Conservation (phyloP, 306 rosid species). For the Pterocarpus macrocarpus region DNA sequence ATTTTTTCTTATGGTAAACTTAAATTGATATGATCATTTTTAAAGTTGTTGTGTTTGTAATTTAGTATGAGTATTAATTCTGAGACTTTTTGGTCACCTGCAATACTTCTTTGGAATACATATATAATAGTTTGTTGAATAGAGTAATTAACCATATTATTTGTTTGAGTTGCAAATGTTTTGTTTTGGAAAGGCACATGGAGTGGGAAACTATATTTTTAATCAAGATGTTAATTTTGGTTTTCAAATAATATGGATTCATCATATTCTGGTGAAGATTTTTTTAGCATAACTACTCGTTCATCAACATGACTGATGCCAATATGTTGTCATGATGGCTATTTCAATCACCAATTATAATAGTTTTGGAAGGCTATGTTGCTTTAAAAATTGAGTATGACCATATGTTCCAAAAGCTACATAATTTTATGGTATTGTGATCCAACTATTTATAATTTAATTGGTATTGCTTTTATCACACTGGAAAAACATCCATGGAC, state of each 20-base stretch:
- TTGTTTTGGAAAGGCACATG: neutral
- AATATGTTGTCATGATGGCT: constrained; percentile 2
- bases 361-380: neutral
- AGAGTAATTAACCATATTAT: neutral
- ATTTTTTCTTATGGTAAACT: neutral
- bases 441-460: neutral
- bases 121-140: neutral
- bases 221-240: neutral
- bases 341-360: constrained; percentile 2
- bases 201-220: neutral
- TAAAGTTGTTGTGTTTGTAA: neutral
- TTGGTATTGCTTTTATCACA: neutral
- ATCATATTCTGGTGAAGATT: neutral
- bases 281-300: neutral
- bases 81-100: neutral
- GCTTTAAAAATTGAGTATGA: neutral
- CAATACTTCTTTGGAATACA: neutral
- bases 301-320: neutral
- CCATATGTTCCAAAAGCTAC: neutral
- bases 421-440: constrained; percentile 7
- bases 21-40: constrained; percentile 10
- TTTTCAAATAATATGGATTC: neutral
- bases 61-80: neutral
- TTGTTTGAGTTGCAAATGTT: neutral
- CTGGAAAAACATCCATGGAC: neutral